Evolutionary conservation across 1,139 yeast genomes (phyloP), one percentile per base, ranked within the genome.

Genomic region (Blastobotrys apis): DNA sequence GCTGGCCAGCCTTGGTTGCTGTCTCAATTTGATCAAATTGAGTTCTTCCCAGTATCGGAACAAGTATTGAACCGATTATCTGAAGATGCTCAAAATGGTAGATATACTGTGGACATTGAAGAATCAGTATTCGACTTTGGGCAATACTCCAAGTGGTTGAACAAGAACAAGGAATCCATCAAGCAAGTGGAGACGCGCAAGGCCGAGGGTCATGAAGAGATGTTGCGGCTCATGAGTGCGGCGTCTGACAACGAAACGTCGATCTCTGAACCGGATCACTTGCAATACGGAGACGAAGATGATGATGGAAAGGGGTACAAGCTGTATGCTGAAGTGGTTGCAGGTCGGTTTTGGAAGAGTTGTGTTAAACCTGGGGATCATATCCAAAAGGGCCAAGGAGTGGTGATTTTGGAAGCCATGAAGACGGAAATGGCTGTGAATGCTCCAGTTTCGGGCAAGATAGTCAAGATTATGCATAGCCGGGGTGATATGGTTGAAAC

Each of bases 401-500:
- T 92, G 52, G 77, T 92, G 51, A 87, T 92, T 43, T 86, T 92
- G 47, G 97, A 92, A 65, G 97, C 97, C 44, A 92, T 92, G 97
- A 92, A 92, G 72, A 92, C 98, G 0, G 98, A 92, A 65, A 88
- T 92, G 96, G 77, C 80, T 41, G 94, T 90, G 34, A 72, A 68
- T 48, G 80, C 97, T 15, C 75, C 95, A 2, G 73, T 66, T 42
- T 72, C 68, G 8, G 97, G 97, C 55, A 85, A 77, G 60, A 92
- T 92, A 16, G 67, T 79, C 42, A 85, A 86, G 68, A 73, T 92
- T 37, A 69, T 80, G 50, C 95, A 85, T 64, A 73, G 74, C 51
- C 86, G 86, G 59, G 97, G 97, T 56, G 96, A 90, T 60, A 85
- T 90, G 85, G 95, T 90, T 34, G 97, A 90, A 49, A 87, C 95